Conservation (phyloP, 768 basidiomycete genomes). For the Mycena crocata region DNA sequence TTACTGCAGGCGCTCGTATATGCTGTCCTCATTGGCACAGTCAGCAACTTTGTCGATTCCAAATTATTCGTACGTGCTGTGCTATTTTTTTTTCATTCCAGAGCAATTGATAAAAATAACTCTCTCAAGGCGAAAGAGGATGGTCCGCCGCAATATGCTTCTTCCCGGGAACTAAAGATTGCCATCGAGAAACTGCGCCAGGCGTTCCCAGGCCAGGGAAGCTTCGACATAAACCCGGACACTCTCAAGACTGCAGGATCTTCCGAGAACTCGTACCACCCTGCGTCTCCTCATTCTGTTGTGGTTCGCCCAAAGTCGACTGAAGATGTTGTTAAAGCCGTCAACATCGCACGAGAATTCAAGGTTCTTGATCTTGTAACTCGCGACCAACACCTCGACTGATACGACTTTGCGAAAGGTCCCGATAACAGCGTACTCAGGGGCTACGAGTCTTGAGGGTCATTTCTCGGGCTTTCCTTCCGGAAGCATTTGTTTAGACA, state of each 20-base stretch:
- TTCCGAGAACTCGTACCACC: slow-evolving; percentile 78
- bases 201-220: slow-evolving; percentile 57
- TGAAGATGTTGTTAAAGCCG: slow-evolving; percentile 84
- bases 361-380: slow-evolving; percentile 32
- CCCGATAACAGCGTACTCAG: slow-evolving; percentile 85
- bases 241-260: slow-evolving; percentile 68
- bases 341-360: slow-evolving; percentile 81
- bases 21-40: slow-evolving; percentile 48
- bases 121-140: slow-evolving; percentile 15
- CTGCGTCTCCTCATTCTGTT: slow-evolving; percentile 66
- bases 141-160: slow-evolving; percentile 52
- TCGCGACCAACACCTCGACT: not conserved
- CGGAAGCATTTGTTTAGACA: slow-evolving; percentile 76
- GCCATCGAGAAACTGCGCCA: slow-evolving; percentile 66
- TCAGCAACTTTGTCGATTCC: slow-evolving; percentile 42
- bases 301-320: slow-evolving; percentile 71
- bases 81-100: not conserved
- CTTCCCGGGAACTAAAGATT: slow-evolving; percentile 55
- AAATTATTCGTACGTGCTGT: slow-evolving; percentile 42
- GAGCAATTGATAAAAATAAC: slow-evolving; percentile 6
- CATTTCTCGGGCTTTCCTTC: slow-evolving; percentile 76
- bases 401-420: slow-evolving; percentile 45
- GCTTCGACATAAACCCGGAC: slow-evolving; percentile 63
- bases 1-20: slow-evolving; percentile 52
- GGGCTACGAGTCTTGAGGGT: slow-evolving; percentile 89